Percentiles rank a stretch among this genome's conserved stretches.
Conservation (phyloP, 2,329 filamentous ascomycete genomes). For the Trichophyton verrucosum region DNA sequence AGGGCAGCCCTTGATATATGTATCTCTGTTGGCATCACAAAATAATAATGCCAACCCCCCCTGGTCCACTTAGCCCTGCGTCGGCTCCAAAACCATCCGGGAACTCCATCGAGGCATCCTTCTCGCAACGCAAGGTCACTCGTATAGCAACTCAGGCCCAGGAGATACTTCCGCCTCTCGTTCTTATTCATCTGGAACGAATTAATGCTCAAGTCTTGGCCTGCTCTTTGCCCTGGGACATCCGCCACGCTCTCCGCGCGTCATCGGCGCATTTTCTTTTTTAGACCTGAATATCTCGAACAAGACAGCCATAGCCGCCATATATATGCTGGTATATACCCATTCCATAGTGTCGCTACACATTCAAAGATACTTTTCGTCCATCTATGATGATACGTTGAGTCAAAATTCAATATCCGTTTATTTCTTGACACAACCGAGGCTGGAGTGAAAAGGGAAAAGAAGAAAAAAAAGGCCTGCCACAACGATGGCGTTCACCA, state of each 20-base stretch:
- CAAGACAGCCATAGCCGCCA: neutral
- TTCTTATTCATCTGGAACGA: too few relatives aligned
- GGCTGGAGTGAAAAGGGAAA: neutral
- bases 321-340: neutral
- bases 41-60: neutral
- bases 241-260: neutral
- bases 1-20: neutral
- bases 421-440: neutral
- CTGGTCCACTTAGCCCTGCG: neutral
- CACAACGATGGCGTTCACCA: slow-evolving; percentile 22
- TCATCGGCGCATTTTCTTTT: neutral
- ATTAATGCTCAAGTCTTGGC: neutral
- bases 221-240: neutral
- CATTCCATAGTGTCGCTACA: neutral
- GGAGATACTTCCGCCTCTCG: neutral
- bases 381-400: neutral
- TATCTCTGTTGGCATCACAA: neutral
- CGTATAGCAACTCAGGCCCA: neutral
- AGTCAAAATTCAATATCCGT: neutral
- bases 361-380: neutral
- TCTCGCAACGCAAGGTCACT: neutral
- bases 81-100: neutral
- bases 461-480: neutral
- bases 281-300: neutral
- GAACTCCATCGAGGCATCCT: neutral